phyloP scores from a whole-genome alignment of 352 stramenopile species.

The Albugo laibachii region DNA sequence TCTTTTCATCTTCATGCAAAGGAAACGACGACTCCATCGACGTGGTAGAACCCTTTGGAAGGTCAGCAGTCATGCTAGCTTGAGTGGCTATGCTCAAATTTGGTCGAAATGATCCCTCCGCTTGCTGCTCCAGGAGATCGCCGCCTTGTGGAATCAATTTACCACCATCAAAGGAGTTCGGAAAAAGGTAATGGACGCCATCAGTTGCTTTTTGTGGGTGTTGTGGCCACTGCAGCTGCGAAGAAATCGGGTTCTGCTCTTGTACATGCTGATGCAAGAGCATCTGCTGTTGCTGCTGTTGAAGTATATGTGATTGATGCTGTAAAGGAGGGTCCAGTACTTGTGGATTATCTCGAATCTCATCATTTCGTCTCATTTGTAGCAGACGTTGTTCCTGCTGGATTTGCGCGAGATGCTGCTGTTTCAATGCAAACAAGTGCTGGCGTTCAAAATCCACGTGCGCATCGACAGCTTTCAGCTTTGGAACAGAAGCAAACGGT shows the following conservation, averaged over 20 bases:
- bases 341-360: slow-evolving; percentile 72
- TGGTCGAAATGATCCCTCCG: neutral
- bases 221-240: slow-evolving; percentile 41
- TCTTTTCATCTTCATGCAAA: neutral
- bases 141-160: too few relatives aligned
- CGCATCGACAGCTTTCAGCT: slow-evolving; percentile 7
- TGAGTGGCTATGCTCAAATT: neutral
- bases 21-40: neutral
- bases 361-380: slow-evolving; percentile 45
- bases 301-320: slow-evolving; percentile 35
- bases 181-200: too few relatives aligned
- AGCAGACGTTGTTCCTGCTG: slow-evolving; percentile 54
- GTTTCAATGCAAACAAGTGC: slow-evolving; percentile 13
- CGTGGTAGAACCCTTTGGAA: neutral
- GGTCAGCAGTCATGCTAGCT: neutral
- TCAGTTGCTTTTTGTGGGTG: neutral
- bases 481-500: slow-evolving; percentile 28
- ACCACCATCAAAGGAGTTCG: neutral
- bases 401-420: slow-evolving; percentile 34
- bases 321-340: slow-evolving; percentile 46
- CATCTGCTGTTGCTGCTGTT: slow-evolving; percentile 26
- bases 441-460: slow-evolving; percentile 1
- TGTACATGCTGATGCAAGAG: slow-evolving; percentile 18
- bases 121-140: slow-evolving; percentile 34
- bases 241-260: slow-evolving; percentile 23